Evolutionary conservation across 129 eudicot genomes (phyloP), one percentile per base, ranked within the genome.

Genomic region (Arctium lappa): DNA sequence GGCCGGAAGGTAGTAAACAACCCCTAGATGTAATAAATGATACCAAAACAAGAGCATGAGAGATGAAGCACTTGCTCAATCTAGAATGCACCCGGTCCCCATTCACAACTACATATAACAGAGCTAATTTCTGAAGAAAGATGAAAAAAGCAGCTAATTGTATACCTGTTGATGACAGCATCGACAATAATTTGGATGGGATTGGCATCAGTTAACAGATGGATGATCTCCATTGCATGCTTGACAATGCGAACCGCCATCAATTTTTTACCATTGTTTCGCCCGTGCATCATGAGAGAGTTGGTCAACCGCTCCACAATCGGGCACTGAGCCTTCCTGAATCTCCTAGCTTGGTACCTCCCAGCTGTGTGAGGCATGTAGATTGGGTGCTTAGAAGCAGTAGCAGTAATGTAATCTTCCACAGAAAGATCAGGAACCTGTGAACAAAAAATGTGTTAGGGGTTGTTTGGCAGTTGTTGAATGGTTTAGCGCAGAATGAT

Each of bases 301-400:
- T 92, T 92, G 80, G 97, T 92, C 77, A 92, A 78, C 44, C 97
- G 86, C 78, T 92, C 97, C 16, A 92, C 97, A 36, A 92, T 87
- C 29, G 97, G 97, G 89, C 97, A 92, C 74, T 92, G 94, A 48
- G 94, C 97, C 81, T 92, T 92, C 80, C 94, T 90, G 82, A 92
- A 92, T 48, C 94, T 87, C 87, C 83, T 90, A 5, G 83, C 87
- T 82, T 90, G 94, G 77, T 90, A 92, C 84, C 97, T 90, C 37
- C 90, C 91, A 74, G 94, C 94, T 15, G 97, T 88, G 89, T 90
- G 97, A 60, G 92, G 94, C 87, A 90, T 78, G 81, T 83, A 92
- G 10, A 76, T 87, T 5, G 94, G 89, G 72, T 87, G 91, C 89
- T 88, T 92, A 29, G 90, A 56, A 46, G 92, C 87, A 42, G 88